Percentiles rank a stretch among this genome's conserved stretches.
These are phyloP conservation scores for Dittrichia graveolens DNA, from an alignment of 129 eudicot genomes.

Conservation along the genomic window DNA sequence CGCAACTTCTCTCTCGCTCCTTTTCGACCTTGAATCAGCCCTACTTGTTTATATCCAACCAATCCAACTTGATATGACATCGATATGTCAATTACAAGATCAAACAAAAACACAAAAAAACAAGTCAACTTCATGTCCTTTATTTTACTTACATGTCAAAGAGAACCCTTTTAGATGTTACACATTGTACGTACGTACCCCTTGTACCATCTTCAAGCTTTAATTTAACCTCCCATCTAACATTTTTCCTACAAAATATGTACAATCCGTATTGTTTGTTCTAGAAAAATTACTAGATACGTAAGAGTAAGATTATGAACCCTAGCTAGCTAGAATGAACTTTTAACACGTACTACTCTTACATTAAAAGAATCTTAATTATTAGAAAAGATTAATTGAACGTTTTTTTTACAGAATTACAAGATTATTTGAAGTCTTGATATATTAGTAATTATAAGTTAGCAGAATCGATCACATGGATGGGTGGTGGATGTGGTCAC, in stretches of 20 bases:
- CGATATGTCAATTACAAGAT: constrained; percentile 1
- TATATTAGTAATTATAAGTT: not conserved
- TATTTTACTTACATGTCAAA: not conserved
- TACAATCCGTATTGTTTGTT: not conserved
- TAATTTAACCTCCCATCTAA: not conserved
- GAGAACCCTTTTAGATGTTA: not conserved
- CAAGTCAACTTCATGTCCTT: not conserved
- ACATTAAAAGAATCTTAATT: not conserved
- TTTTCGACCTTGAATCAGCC: constrained; percentile 3
- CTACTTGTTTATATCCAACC: not conserved
- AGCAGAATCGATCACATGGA: constrained; percentile 21
- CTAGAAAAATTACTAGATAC: not conserved
- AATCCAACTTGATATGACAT: constrained; percentile 20
- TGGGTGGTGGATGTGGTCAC: constrained; percentile 15
- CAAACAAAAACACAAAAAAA: constrained; percentile 3
- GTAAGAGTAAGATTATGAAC: not conserved
- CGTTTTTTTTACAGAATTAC: not conserved
- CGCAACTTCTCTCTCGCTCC: not conserved
- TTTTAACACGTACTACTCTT: not conserved
- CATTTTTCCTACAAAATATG: not conserved
- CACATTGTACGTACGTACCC: not conserved
- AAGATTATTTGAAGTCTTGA: not conserved
- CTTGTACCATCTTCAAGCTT: not conserved
- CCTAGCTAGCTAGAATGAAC: not conserved
- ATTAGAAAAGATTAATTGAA: too few species aligned